A percentile compares a stretch with the other conserved stretches of the same genome.
Evolutionary conservation across 2,329 filamentous ascomycete species (phyloP).

Genomic region (Xylaria sp.): DNA sequence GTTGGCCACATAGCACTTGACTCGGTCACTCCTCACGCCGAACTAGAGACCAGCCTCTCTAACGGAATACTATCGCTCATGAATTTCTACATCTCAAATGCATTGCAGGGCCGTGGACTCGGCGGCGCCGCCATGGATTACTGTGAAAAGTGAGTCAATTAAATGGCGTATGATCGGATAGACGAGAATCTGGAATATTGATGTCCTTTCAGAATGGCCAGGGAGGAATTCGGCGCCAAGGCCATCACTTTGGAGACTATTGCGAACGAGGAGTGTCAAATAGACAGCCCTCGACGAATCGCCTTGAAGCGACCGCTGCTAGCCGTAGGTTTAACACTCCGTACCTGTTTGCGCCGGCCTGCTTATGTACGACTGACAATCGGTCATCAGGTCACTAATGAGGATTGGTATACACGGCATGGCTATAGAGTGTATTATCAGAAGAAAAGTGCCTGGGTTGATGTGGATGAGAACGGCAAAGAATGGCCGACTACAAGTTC

Average conservation of each 20-base stretch:
- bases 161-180: not conserved
- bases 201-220: constrained; percentile 37
- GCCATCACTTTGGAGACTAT: constrained; percentile 42
- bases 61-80: constrained; percentile 41
- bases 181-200: not conserved
- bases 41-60: constrained; percentile 34
- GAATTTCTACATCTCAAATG: constrained; percentile 43
- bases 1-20: constrained; percentile 50
- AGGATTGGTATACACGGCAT: constrained; percentile 44
- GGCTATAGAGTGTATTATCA: constrained; percentile 40
- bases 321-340: constrained; percentile 26
- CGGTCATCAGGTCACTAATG: constrained; percentile 35
- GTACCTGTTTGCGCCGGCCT: not conserved
- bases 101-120: constrained; percentile 40
- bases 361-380: constrained; percentile 16
- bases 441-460: constrained; percentile 36
- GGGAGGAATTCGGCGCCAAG: constrained; percentile 39
- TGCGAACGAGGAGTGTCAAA: constrained; percentile 35
- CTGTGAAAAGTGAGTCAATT: constrained; percentile 38
- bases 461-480: constrained; percentile 41
- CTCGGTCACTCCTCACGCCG: constrained; percentile 32
- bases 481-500: constrained; percentile 32
- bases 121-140: constrained; percentile 38
- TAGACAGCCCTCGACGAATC: constrained; percentile 39
- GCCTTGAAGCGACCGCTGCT: constrained; percentile 36